phyloP scores from a whole-genome alignment of 2,329 filamentous ascomycete species.

The Colletotrichum tropicale region DNA sequence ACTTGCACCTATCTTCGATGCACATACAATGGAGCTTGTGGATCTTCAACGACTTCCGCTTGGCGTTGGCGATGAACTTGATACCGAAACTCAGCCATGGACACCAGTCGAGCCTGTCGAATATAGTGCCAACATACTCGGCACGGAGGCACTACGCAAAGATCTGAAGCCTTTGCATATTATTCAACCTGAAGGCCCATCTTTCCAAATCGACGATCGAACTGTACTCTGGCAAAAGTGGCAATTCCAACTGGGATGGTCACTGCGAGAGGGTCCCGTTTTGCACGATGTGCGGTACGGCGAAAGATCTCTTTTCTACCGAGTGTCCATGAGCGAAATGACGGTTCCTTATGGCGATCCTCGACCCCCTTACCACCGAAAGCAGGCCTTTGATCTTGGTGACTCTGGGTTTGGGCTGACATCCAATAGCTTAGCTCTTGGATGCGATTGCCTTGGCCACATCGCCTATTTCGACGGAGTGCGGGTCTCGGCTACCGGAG shows the following conservation, averaged over 20 bases:
- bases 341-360: constrained; percentile 71
- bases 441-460: constrained; percentile 71
- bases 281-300: constrained; percentile 73
- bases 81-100: constrained; percentile 56
- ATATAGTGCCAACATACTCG: constrained; percentile 62
- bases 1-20: constrained; percentile 70
- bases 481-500: constrained; percentile 32
- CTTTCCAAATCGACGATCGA: constrained; percentile 38
- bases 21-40: constrained; percentile 65
- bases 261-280: constrained; percentile 70
- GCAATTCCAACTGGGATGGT: constrained; percentile 72
- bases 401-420: constrained; percentile 68
- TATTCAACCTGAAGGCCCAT: constrained; percentile 38
- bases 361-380: constrained; percentile 66
- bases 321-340: constrained; percentile 73
- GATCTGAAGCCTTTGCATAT: constrained; percentile 38
- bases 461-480: constrained; percentile 50
- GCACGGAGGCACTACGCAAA: constrained; percentile 47
- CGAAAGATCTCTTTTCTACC: constrained; percentile 68
- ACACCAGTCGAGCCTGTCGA: constrained; percentile 62
- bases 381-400: constrained; percentile 75
- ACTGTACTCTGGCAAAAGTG: constrained; percentile 63
- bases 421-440: constrained; percentile 69
- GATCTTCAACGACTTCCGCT: constrained; percentile 73
- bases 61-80: constrained; percentile 61